phyloP scores from a whole-genome alignment of 140 eudicot species.

The Anethum foeniculum region DNA sequence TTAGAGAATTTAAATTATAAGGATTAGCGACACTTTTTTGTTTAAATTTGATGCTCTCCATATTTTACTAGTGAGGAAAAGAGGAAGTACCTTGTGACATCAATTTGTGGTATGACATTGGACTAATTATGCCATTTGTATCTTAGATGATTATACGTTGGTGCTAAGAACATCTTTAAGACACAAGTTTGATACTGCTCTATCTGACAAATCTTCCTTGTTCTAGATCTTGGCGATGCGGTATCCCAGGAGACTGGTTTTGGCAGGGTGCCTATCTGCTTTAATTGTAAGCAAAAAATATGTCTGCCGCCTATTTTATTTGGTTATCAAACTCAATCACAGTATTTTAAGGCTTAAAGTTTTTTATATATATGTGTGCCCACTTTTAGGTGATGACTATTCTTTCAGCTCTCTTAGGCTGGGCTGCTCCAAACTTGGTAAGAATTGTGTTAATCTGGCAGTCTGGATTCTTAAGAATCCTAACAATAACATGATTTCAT shows the following conservation, averaged over 20 bases:
- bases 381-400: constrained; percentile 77
- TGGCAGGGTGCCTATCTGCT: constrained; percentile 83
- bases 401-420: constrained; percentile 81
- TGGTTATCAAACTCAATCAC: neutral
- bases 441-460: constrained; percentile 10
- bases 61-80: neutral
- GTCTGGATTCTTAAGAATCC: neutral
- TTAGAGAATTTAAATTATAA: neutral
- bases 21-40: neutral
- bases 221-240: constrained; percentile 95
- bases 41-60: neutral
- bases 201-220: constrained; percentile 11
- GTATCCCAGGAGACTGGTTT: constrained; percentile 78
- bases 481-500: neutral
- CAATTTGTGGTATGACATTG: neutral
- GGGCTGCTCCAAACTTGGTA: constrained; percentile 99
- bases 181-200: neutral
- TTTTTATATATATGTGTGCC: neutral
- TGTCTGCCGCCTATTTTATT: constrained; percentile 10
- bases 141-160: neutral
- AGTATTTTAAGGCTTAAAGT: neutral
- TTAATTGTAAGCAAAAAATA: constrained; percentile 49
- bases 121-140: neutral
- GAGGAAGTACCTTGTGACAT: no score
- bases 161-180: neutral